A percentile compares a stretch with the other conserved stretches of the same genome.
phyloP scores from a whole-genome alignment of 1,284 basidiomycete genomes.

The Anthracocystis walkeri region DNA sequence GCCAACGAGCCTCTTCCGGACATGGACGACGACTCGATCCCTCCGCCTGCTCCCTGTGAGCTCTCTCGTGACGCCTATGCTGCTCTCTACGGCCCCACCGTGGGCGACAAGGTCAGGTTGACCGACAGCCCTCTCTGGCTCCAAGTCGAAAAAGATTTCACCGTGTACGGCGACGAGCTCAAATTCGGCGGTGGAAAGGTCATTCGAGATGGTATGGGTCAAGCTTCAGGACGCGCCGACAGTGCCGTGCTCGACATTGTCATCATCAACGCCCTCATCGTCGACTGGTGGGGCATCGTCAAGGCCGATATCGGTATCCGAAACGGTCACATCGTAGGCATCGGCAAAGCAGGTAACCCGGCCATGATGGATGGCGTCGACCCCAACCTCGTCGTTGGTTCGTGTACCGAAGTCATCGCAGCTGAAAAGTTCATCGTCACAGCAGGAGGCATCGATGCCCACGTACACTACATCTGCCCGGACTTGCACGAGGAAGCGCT shows the following conservation, averaged over 20 bases:
- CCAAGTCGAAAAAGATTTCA: conserved; percentile 88
- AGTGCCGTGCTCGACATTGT: conserved; percentile 85
- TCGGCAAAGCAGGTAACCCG: conserved; percentile 97
- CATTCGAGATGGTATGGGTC: conserved; percentile 74
- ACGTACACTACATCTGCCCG: conserved; percentile 86
- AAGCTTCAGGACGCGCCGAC: conserved; percentile 81
- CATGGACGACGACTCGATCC: conserved; percentile 17
- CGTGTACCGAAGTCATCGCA: conserved; percentile 78
- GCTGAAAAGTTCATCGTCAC: conserved; percentile 94
- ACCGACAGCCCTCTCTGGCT: conserved; percentile 93
- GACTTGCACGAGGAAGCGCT: conserved; percentile 79
- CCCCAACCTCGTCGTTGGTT: conserved; percentile 73
- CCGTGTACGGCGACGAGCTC: conserved; percentile 86
- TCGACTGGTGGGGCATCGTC: conserved; percentile 95
- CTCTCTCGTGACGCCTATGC: conserved; percentile 62
- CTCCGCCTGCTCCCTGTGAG: conserved; percentile 36
- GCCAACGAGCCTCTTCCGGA: conserved; percentile 44
- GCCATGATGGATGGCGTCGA: conserved; percentile 89
- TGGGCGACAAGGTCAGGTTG: conserved; percentile 86
- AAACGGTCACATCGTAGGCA: conserved; percentile 82
- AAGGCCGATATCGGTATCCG: conserved; percentile 99
- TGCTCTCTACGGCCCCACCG: conserved; percentile 79
- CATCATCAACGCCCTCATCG: conserved; percentile 91
- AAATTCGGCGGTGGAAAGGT: conserved; percentile 88
- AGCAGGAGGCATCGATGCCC: conserved; percentile 91